phyloP scores from a whole-genome alignment of 345 rosid genomes.

The Garcia nutans region DNA sequence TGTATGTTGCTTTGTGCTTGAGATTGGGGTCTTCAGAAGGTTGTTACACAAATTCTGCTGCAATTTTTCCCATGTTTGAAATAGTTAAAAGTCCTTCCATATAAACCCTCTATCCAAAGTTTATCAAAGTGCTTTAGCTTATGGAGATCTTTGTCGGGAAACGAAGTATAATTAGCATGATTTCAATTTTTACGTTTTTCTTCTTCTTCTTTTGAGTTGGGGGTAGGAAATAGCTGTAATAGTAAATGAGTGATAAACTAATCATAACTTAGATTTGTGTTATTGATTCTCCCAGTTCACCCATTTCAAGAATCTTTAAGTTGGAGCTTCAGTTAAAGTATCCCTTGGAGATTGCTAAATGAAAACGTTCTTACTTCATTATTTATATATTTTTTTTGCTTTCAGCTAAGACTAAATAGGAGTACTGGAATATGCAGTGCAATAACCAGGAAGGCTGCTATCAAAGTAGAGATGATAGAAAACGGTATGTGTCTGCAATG shows the following conservation, averaged over 20 bases:
- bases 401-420: slow-evolving; percentile 1
- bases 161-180: neutral
- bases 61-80: neutral
- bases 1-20: neutral
- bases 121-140: neutral
- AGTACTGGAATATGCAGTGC: neutral
- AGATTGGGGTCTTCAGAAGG: no score
- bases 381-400: neutral
- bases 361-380: no score
- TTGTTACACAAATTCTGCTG: neutral
- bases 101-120: no score
- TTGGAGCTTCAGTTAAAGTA: neutral
- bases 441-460: neutral
- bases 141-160: neutral
- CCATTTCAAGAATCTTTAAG: neutral
- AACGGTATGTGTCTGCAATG: slow-evolving; percentile 10
- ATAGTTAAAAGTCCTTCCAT: neutral
- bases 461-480: neutral
- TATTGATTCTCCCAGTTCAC: neutral
- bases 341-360: neutral
- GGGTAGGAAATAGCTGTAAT: neutral
- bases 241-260: neutral
- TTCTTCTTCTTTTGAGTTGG: neutral
- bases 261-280: neutral
- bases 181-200: neutral